Percentiles rank a stretch among this genome's conserved stretches.
Conservation (phyloP, 2,329 filamentous ascomycete species). For the Nothophaeocryptopus gaeumannii region DNA sequence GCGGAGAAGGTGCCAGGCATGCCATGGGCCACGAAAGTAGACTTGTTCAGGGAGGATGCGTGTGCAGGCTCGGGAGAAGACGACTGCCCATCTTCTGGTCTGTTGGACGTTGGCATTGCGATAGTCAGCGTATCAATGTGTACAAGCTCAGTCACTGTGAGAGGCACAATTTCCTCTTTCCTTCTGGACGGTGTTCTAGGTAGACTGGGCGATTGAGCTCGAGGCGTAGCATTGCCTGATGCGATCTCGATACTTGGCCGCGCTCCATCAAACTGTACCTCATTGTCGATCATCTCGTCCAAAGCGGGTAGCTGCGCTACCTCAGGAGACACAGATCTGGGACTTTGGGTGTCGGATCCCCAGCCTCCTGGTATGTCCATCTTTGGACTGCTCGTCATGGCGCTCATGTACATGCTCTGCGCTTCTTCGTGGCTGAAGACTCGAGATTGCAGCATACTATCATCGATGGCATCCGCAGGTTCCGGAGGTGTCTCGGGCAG, state of each 20-base stretch:
- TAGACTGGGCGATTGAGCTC: constrained; percentile 23
- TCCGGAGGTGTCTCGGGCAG: constrained; percentile 7
- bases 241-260: background rate
- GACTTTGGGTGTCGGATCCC: constrained; percentile 35
- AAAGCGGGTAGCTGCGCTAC: constrained; percentile 9
- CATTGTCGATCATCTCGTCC: background rate
- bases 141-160: constrained; percentile 9
- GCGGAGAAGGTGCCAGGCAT: constrained; percentile 50
- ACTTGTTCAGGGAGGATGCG: background rate
- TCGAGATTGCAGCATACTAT: constrained; percentile 54
- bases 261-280: constrained; percentile 8
- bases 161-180: background rate
- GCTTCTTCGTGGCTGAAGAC: constrained; percentile 77
- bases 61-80: background rate
- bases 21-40: constrained; percentile 5
- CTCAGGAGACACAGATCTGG: constrained; percentile 30
- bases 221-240: constrained; percentile 30
- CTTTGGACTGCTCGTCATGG: constrained; percentile 44
- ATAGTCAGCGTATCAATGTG: constrained; percentile 30
- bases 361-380: constrained; percentile 43
- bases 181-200: background rate
- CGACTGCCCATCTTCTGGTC: background rate
- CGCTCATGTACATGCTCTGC: constrained; percentile 83
- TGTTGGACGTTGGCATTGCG: constrained; percentile 1
- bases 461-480: constrained; percentile 6